Conservation (phyloP, 768 basidiomycete species). For the Leucocoprinus sp. region DNA sequence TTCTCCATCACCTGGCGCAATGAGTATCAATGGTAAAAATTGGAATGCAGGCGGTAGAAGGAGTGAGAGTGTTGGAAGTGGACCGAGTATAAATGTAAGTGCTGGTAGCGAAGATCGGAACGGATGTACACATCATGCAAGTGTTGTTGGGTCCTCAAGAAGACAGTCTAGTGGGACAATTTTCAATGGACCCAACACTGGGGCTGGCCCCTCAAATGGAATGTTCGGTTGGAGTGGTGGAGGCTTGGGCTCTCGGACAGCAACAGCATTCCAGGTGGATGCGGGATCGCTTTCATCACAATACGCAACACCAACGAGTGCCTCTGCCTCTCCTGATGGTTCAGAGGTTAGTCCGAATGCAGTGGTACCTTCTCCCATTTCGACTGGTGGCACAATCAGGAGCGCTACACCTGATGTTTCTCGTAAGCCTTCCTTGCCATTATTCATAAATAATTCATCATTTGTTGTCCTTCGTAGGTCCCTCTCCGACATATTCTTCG, state of each 20-base stretch:
- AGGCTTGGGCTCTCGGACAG: neutral
- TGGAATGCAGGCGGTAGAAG: neutral
- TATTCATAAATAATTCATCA: neutral
- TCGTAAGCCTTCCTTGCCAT: slow-evolving; percentile 28
- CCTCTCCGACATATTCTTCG: slow-evolving; percentile 37
- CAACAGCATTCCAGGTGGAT: neutral
- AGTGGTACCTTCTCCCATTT: neutral
- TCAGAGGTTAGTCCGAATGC: neutral
- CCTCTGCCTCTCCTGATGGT: neutral
- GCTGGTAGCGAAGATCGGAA: neutral
- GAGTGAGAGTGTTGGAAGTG: too few species aligned
- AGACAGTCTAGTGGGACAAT: neutral
- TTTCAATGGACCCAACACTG: too few species aligned
- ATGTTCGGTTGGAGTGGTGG: neutral
- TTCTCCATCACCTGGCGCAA: neutral
- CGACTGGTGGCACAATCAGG: neutral
- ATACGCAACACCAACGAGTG: slow-evolving; percentile 8
- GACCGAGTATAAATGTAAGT: neutral
- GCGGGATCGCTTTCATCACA: slow-evolving; percentile 1
- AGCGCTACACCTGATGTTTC: slow-evolving; percentile 31
- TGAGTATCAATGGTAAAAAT: neutral
- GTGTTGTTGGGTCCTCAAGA: neutral
- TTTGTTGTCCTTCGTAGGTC: slow-evolving; percentile 24
- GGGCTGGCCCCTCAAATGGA: too few species aligned
- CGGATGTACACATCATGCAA: neutral